A percentile compares a stretch with the other conserved stretches of the same genome.
These are phyloP conservation scores for Aureobasidium sp. DNA, from an alignment of 2,329 filamentous ascomycete species.

Conservation along the genomic window DNA sequence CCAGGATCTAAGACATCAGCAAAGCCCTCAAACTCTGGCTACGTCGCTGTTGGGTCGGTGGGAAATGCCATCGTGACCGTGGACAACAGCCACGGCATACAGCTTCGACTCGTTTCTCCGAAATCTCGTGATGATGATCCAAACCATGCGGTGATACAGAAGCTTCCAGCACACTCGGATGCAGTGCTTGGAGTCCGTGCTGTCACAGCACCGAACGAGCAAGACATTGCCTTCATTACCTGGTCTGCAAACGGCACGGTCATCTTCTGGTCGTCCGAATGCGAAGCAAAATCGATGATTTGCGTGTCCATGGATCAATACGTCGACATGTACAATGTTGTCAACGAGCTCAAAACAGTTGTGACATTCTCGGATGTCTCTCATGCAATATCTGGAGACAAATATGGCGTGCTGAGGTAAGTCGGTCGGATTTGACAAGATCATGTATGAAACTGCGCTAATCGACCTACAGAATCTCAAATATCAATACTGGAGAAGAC, in stretches of 20 bases:
- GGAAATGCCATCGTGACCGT: constrained; percentile 43
- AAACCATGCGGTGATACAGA: constrained; percentile 23
- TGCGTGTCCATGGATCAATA: constrained; percentile 63
- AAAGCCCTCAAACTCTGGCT: background rate
- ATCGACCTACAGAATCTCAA: constrained; percentile 47
- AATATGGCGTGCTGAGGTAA: constrained; percentile 67
- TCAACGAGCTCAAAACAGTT: constrained; percentile 54
- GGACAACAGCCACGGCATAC: constrained; percentile 67
- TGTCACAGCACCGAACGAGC: constrained; percentile 52
- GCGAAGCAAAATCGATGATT: constrained; percentile 58
- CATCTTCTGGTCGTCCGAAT: constrained; percentile 74
- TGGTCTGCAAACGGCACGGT: constrained; percentile 80
- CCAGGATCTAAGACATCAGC: background rate
- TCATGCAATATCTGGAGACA: constrained; percentile 76
- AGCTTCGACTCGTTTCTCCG: constrained; percentile 27
- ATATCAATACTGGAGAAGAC: constrained; percentile 54
- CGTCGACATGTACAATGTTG: constrained; percentile 38
- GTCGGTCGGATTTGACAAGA: too few relatives aligned
- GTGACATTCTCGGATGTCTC: constrained; percentile 54
- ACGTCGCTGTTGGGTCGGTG: constrained; percentile 19
- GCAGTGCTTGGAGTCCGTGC: constrained; percentile 64
- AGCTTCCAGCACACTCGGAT: constrained; percentile 51
- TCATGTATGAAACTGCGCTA: too few relatives aligned
- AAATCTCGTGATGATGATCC: constrained; percentile 14
- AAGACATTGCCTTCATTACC: constrained; percentile 71